Evolutionary conservation across 1,284 basidiomycete genomes (phyloP), one percentile per base, ranked within the genome.

Genomic region (Cutaneotrichosporon dermatis): DNA sequence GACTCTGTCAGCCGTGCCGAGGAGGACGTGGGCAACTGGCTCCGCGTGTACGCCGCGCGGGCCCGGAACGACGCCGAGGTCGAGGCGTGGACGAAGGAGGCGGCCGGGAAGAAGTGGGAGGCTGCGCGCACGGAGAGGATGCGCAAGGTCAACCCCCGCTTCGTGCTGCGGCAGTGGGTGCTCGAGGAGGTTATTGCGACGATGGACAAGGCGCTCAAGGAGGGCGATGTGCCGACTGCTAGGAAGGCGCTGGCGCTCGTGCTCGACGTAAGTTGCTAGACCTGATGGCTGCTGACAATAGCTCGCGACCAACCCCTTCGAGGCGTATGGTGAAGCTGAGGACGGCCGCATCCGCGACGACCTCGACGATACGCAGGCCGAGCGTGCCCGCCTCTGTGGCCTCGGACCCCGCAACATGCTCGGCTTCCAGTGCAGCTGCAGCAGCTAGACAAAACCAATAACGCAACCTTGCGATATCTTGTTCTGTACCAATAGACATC

Each of bases 361-460:
- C 16, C 77, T 2, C 80, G 82, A 16, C 72, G 68, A 25, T 77
- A 82, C 83, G 56, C 81, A 73, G 64, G 89, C 91, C 68, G 88
- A 92, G 74, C 80, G 85, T 61, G 57, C 52, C 9, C 79, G 88
- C 61, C 85, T 87, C 63, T 95, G 91, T 73, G 85, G 86, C 10
- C 79, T 91, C 44, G 92, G 92, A 2, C 84, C 86, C 36, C 84
- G 81, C 70, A 82, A 78, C 63, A 82, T 92, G 83, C 78, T 94
- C 33, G 93, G 92, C 0, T 94, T 93, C 80, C 92, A 95, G 74
- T 96, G 92, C 75, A 91, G 88, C 66, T 96, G 92, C 70, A 92
- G 89, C 11, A 90, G 88, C 73, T 94, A 67, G 62, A 15, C 44
- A 36, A 36, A 41, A 42, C 34, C 34, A 51, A 40, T 51, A 13